Evolutionary conservation across 768 basidiomycete genomes (phyloP).

Genomic region (Lepiota venenata): DNA sequence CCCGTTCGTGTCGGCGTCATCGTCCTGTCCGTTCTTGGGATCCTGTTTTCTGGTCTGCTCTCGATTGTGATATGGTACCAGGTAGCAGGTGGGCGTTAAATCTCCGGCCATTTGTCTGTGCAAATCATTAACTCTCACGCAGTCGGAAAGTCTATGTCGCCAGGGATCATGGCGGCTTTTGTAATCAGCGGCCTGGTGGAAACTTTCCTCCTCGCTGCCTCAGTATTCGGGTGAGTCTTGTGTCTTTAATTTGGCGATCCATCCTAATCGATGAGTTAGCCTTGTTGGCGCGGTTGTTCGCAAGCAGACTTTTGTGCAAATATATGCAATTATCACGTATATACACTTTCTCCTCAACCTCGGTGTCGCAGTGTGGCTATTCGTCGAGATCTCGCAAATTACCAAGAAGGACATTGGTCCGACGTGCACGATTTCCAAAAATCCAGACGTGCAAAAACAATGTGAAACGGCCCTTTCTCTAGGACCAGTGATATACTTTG

Average conservation of each 20-base stretch:
- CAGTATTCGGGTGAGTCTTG: slow-evolving; percentile 49
- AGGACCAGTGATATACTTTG: slow-evolving; percentile 44
- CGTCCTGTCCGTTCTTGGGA: slow-evolving; percentile 48
- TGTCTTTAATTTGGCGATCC: neutral
- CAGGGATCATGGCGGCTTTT: slow-evolving; percentile 37
- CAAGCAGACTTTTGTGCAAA: slow-evolving; percentile 56
- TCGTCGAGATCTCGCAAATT: slow-evolving; percentile 45
- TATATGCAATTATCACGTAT: slow-evolving; percentile 55
- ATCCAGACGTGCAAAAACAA: slow-evolving; percentile 34
- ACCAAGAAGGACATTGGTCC: slow-evolving; percentile 36
- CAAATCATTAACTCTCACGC: neutral
- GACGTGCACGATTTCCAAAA: slow-evolving; percentile 46
- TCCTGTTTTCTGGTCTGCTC: slow-evolving; percentile 51
- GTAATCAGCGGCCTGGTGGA: slow-evolving; percentile 51
- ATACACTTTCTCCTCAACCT: slow-evolving; percentile 55
- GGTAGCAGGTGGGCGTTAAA: slow-evolving; percentile 44
- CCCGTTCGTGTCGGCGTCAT: slow-evolving; percentile 62
- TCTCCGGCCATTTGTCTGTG: neutral
- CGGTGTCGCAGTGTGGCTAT: slow-evolving; percentile 47
- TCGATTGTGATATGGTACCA: slow-evolving; percentile 61
- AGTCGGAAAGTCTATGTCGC: slow-evolving; percentile 34
- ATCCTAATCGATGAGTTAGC: slow-evolving; percentile 26
- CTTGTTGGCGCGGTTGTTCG: slow-evolving; percentile 61
- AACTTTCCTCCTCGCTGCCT: slow-evolving; percentile 48
- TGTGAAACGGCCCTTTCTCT: slow-evolving; percentile 41